Conservation (phyloP, 257 asterid genomes). For the Nicotiana sylvestris region DNA sequence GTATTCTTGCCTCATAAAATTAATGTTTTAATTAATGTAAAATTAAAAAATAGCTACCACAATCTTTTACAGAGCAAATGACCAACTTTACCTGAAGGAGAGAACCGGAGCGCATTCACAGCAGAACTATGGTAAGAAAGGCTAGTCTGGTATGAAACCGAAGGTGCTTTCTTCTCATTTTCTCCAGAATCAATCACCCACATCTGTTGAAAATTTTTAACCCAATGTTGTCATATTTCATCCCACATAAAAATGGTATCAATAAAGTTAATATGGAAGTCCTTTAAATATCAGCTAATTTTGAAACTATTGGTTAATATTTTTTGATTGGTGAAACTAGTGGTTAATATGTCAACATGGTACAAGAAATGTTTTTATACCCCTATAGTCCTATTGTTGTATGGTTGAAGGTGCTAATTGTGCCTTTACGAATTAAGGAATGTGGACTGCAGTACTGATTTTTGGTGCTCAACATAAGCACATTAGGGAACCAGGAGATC, state of each 20-base stretch:
- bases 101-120: constrained; percentile 86
- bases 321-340: background rate
- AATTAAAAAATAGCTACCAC: background rate
- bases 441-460: background rate
- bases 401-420: background rate
- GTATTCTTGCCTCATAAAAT: background rate
- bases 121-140: constrained; percentile 84
- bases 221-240: background rate
- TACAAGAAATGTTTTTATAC: too few relatives aligned
- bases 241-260: background rate
- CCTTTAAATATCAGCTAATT: background rate
- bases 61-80: background rate
- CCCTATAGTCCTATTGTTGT: too few relatives aligned
- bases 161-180: constrained; percentile 56
- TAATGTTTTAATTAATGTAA: background rate
- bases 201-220: constrained; percentile 35
- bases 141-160: constrained; percentile 61
- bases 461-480: background rate
- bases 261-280: background rate
- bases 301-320: background rate
- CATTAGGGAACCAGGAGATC: background rate
- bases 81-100: constrained; percentile 58
- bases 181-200: constrained; percentile 59
- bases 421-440: background rate
- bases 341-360: background rate